These are phyloP conservation scores for Coemansia sp. DNA, from an alignment of 192 early-diverging fungal genomes.

Conservation along the genomic window DNA sequence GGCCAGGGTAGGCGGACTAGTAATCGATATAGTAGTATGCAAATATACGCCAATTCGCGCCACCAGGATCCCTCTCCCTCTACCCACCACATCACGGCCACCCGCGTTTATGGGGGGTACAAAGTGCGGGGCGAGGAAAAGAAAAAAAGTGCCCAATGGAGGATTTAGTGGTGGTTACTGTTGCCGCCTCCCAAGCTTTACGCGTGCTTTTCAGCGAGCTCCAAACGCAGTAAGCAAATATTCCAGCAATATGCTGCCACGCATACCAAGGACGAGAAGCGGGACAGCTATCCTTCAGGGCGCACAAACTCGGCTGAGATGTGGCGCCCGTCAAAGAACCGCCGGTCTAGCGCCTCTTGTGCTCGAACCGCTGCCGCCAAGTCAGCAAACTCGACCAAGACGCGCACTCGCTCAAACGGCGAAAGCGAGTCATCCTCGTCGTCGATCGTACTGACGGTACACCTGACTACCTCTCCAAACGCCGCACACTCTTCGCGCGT, in stretches of 20 bases:
- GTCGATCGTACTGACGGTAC: conserved; percentile 1
- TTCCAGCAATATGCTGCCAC: not conserved
- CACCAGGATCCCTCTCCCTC: not conserved
- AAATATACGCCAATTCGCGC: not conserved
- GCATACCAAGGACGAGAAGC: not conserved
- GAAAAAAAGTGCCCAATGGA: not conserved
- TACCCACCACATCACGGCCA: not conserved
- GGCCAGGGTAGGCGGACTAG: not conserved
- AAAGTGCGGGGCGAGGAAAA: not conserved
- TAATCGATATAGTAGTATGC: not conserved
- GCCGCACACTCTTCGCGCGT: conserved; percentile 35
- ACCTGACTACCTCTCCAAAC: conserved; percentile 30
- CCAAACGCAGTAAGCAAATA: not conserved
- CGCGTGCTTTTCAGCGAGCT: not conserved
- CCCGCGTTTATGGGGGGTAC: not conserved
- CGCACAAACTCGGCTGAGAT: conserved; percentile 31
- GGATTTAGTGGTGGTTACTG: conserved; percentile 1
- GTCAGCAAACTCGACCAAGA: conserved; percentile 35
- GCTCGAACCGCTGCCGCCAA: conserved; percentile 24
- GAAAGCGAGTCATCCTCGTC: conserved; percentile 4
- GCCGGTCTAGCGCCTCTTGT: conserved; percentile 28
- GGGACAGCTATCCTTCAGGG: not conserved
- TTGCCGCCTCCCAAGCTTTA: not conserved
- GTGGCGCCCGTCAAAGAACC: conserved; percentile 39
- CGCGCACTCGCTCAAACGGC: conserved; percentile 22